Base-by-base conservation (phyloP, 2,329 filamentous ascomycete species). In the Lachnellula occidentalis region DNA sequence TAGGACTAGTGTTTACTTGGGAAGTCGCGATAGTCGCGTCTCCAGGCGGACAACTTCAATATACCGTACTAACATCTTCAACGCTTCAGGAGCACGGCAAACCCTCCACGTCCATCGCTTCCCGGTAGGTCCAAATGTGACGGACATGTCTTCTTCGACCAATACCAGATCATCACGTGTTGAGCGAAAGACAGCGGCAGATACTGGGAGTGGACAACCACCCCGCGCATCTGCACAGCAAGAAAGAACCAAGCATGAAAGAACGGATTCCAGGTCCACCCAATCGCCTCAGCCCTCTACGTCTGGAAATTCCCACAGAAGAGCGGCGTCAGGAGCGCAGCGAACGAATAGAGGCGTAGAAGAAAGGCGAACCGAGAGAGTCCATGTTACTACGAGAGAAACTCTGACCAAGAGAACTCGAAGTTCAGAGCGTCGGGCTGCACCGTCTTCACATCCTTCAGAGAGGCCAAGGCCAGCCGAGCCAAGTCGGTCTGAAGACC, bases 331-430 rank as follows among this genome's bases (percentile, higher is more conserved):
- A 17, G 19, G 17, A 15, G 5, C 19, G n/a, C 41, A 43, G 41
- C 41, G 41, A 9, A 43, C 41, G 41, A 22, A 17, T 8, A 43
- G 15, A 17, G 15, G 19, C 17, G 19, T 7, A 15, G 41, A 15
- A 43, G 17, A 43, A 43, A 43, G 17, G 15, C 41, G 79, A 65
- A 83, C 78, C 7, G 83, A 86, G 69, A 76, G 74, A 66, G 67
- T 76, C 64, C 66, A 81, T 52, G 76, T 85, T 56, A 82, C 82
- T 45, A 84, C 82, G 21, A 22, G 15, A 19, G 41, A 43, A 17
- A 43, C 41, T 43, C 41, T 43, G 19, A 22, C 11, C 17, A 43
- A 17, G 41, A 15, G 41, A 17, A 43, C 41, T 17, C 15, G 41
- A 7, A 43, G 41, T 43, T 9, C 41, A 17, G 41, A 43, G 5